Conservation (phyloP, 345 rosid genomes). For the Dipteronia dyeriana region DNA sequence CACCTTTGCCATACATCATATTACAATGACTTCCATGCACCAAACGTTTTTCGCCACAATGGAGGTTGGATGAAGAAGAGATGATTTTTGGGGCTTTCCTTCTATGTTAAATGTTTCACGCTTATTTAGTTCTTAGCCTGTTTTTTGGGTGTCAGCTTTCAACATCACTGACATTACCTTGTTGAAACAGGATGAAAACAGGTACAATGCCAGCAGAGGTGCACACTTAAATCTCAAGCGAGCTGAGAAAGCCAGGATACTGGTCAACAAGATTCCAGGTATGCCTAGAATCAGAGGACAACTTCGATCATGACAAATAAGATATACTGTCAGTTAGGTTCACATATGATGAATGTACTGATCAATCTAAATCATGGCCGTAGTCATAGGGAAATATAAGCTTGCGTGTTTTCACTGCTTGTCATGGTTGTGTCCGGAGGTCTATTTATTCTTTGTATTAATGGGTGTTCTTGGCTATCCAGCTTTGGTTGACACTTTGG, state of each 20-base stretch:
- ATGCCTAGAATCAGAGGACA: constrained; percentile 24
- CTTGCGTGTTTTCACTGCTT: background rate
- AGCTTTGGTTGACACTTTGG: constrained; percentile 86
- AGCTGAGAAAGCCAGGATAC: constrained; percentile 88
- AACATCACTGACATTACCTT: constrained; percentile 8
- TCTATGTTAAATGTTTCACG: background rate
- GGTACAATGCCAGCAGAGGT: constrained; percentile 96
- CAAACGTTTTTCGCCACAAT: background rate
- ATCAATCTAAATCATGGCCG: background rate
- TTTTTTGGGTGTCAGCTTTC: background rate
- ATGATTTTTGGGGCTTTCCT: background rate
- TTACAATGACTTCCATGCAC: background rate
- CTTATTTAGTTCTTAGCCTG: background rate
- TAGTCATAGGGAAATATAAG: background rate
- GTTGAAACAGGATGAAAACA: constrained; percentile 85
- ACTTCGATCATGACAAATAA: background rate
- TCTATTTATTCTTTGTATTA: constrained; percentile 16
- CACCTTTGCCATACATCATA: background rate
- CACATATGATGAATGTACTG: background rate
- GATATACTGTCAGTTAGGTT: background rate
- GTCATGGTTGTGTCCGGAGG: too few species aligned
- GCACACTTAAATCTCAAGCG: constrained; percentile 99
- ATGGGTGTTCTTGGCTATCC: constrained; percentile 20
- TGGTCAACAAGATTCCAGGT: constrained; percentile 98
- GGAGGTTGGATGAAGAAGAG: background rate